Evolutionary conservation across 192 early-diverging fungal species (phyloP), one percentile per base, ranked within the genome.

Genomic region (Coemansia sp.): DNA sequence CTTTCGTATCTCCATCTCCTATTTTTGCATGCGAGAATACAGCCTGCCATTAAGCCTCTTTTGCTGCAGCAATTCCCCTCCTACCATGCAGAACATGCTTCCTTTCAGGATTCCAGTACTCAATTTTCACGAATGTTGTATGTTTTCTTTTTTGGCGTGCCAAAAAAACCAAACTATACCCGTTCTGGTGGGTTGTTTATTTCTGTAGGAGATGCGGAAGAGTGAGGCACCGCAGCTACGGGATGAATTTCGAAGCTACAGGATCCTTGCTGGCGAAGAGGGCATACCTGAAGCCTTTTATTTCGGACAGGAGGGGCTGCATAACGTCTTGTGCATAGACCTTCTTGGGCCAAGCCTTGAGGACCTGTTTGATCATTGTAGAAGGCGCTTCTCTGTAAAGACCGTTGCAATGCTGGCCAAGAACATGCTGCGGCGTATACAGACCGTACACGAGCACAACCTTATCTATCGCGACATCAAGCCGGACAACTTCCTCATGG

Each of bases 391-490:
- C 63, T 82, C 83, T 11, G 84, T 90, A 62, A 97, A 96, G 82
- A 98, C 95, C n/a, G 92, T 95, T 3, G 94, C 91, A 61, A 94
- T 95, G 92, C 76, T 92, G 29, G 96, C 96, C 25, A 96, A 94
- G 69, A 88, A 92, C 68, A 97, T 98, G 96, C 71, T 86, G 23
- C 87, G 80, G 36, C 89, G 93, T 45, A 90, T 98, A 14, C 91
- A 96, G 82, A 85, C 88, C 0, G 92, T 98, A 50, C 96, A 98
- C 69, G 95, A 97, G 68, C 86, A 90, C 69, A 95, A 94, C 65
- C 75, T 97, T 42, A 93, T 98, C 33, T 98, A 98, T 80, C 87
- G 96, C 55, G 96, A 98, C 76, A 96, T 98, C 75, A 98, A 98
- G 74, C 96, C 96, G 31, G 96, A 98, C 73, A 98, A 98, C 83